Base-by-base conservation (phyloP, 139 green algal species). In the Picochlorum sp. region DNA sequence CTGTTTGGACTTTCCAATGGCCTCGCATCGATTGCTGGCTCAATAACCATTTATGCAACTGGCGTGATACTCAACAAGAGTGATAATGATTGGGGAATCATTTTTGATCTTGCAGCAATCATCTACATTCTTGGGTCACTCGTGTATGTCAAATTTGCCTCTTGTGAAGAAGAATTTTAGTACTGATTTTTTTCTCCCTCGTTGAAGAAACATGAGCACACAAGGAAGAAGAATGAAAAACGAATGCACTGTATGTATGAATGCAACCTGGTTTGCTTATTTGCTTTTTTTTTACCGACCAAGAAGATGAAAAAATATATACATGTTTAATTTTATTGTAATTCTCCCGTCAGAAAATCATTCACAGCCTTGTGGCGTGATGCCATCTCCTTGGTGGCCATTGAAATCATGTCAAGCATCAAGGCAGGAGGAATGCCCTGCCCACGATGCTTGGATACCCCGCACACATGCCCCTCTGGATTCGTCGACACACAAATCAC, bases 1-100 rank as follows among this genome's bases (percentile, higher is more conserved):
- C 63, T 93, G 14, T 92, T 90, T 69, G 87, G 87, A 49, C 76
- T 90, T 20, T 87, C 81, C 23, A 95, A 95, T 62, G 86, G 83
- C 0, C 54, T 77, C 1, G 77, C 76, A 20, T 79, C 56, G 59
- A 58, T 91, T 38, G 73, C 74, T 3, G 87, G 85, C 30, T 83
- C 74, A 0, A 63, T 72, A 15, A 77, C 73, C 7, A 79, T 88
- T 13, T 86, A 81, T 45, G 47, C 64, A 7, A 85, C 82, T 21
- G 84, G 82, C 1, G 21, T 65, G 30, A 16, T 62, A 28, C 71
- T 91, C 37, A 76, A 92, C 30, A 30, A 26, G 4, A 86, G 73
- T 4, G 57, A 55, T 10, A 44, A 79, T 45, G 78, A 74, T 34
- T 92, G 85, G 85, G 41, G 49, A 5, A 54, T 81, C 28, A 77